Evolutionary conservation across 306 rosid species (phyloP).

Genomic region (Lathyrus tuberosus): DNA sequence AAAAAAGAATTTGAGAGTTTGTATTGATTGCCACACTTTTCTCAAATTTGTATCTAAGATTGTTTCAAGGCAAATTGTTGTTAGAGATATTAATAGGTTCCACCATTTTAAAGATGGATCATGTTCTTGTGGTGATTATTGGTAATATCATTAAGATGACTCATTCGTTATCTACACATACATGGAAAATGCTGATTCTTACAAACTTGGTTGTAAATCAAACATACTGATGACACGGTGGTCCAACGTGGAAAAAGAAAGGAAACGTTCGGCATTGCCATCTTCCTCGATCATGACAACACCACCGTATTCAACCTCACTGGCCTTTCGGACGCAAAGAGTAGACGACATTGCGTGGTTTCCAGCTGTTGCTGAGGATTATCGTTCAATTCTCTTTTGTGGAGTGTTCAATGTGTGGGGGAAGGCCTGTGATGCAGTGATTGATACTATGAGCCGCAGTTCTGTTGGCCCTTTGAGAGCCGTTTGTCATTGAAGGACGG

Average conservation of each 20-base stretch:
- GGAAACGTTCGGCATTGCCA: neutral
- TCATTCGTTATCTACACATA: neutral
- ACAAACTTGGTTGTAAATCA: neutral
- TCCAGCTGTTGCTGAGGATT: neutral
- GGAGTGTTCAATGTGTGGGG: neutral
- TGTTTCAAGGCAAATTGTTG: slow-evolving; percentile 72
- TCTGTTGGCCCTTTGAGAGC: slow-evolving; percentile 3
- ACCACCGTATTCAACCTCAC: neutral
- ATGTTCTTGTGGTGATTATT: slow-evolving; percentile 91
- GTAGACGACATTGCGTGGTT: neutral
- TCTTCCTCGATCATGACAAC: neutral
- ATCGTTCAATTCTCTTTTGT: neutral
- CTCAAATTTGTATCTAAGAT: slow-evolving; percentile 68
- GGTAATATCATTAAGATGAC: slow-evolving; percentile 53
- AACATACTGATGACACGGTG: neutral
- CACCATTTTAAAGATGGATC: slow-evolving; percentile 86
- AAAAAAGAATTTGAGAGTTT: slow-evolving; percentile 85
- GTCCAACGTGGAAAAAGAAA: neutral
- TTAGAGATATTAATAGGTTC: slow-evolving; percentile 83
- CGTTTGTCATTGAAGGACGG: neutral
- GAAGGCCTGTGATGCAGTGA: neutral
- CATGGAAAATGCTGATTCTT: neutral
- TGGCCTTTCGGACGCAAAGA: neutral
- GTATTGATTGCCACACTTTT: slow-evolving; percentile 80
- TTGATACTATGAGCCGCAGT: neutral